phyloP scores from a whole-genome alignment of 106 monocot genomes.

The Dendrobium nobile region DNA sequence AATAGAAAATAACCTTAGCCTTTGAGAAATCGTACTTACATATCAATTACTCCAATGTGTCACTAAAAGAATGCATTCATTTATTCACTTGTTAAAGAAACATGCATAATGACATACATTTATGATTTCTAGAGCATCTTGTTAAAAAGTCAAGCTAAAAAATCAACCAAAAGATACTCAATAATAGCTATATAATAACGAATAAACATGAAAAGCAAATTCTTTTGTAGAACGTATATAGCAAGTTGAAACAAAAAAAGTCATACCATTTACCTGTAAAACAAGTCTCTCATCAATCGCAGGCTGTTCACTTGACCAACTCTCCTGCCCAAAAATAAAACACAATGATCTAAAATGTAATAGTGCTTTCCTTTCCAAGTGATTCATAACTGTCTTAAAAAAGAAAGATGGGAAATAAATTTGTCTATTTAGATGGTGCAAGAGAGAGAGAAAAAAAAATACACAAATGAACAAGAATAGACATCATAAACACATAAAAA shows the following conservation, averaged over 20 bases:
- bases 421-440: not conserved
- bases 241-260: not conserved
- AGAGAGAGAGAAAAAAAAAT: not conserved
- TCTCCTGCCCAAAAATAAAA: conserved; percentile 29
- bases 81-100: not conserved
- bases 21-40: not conserved
- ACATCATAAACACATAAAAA: not conserved
- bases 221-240: not conserved
- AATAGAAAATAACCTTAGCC: not conserved
- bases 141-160: not conserved
- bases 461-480: not conserved
- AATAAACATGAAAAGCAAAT: not conserved
- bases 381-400: not conserved
- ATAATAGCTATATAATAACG: not conserved
- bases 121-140: not conserved
- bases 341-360: not conserved
- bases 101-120: not conserved
- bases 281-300: conserved; percentile 39
- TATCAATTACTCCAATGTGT: not conserved
- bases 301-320: conserved; percentile 27
- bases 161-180: not conserved
- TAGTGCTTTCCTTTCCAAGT: not conserved
- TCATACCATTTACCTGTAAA: conserved; percentile 35
- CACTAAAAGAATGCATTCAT: not conserved
- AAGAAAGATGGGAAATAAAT: not conserved